Base-by-base conservation (phyloP, 140 eudicot genomes). In the Cichorium intybus region DNA sequence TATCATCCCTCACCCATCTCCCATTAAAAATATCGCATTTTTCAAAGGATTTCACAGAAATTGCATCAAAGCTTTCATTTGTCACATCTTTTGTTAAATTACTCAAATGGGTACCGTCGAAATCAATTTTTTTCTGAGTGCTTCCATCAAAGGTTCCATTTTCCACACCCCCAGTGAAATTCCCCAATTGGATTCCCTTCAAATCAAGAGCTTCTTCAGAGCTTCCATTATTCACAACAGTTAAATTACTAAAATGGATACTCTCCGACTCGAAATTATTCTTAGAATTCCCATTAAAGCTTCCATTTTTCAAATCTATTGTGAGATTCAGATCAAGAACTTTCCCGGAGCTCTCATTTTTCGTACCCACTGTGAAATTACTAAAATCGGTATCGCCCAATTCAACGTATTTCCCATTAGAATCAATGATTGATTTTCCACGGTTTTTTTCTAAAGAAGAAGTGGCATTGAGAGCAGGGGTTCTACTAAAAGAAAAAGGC, bases 1-100 rank as follows among this genome's bases (percentile, higher is more conserved):
- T 66, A 26, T 92, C 76, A 75, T 91, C 95, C 46, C 81, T 79
- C 35, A 87, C 92, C 98, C 98, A 91, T 81, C 85, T 85, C 15
- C 98, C 98, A 85, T 83, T 62, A 63, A 75, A 91, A 0, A 85
- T 71, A 48, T 87, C 89, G 81, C 98, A 91, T 15, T 71, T 76
- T 51, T 39, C 46, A 39, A 39, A 39, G 17, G 48, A 18, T 43
- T 62, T 62, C 24, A 15, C 26, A 45, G 69, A 45, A 62, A 31
- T 21, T 21, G 60, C n/a, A 64, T 33, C 60, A 71, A 60, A 71
- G 62, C 69, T 71, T 71, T 48, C 76, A 51, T 71, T 69, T 76
- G 69, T 75, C 71, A 17, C 22, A 28, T 61, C 46, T 49, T 46
- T 45, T 15, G 70, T 37, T 62, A 51, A 50, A 50, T 71, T 72